Evolutionary conservation across 305 asterid genomes (phyloP).

Genomic region (Fraxinus floribunda): DNA sequence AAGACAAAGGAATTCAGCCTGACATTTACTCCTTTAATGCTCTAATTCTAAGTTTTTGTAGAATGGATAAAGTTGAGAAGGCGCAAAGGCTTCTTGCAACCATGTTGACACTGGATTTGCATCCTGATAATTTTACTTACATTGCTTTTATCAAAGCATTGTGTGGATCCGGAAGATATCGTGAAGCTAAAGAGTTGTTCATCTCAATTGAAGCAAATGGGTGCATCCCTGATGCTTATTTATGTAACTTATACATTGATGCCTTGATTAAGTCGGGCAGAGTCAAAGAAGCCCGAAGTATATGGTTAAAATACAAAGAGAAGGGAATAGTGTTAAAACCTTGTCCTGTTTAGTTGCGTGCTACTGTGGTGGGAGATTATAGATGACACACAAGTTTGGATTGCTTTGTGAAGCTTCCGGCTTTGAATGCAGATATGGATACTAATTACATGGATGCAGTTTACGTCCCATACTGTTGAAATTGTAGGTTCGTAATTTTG

Average conservation of each 20-base stretch:
- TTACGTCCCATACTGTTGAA: background rate
- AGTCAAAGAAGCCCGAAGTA: conserved; percentile 55
- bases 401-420: conserved; percentile 16
- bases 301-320: conserved; percentile 48
- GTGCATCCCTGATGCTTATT: conserved; percentile 60
- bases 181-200: conserved; percentile 65
- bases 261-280: conserved; percentile 53
- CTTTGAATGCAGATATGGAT: conserved; percentile 15
- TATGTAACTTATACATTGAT: conserved; percentile 53
- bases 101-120: conserved; percentile 60
- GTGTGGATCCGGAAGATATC: conserved; percentile 60
- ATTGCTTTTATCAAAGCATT: conserved; percentile 62
- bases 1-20: conserved; percentile 54
- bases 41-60: conserved; percentile 61
- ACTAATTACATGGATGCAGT: conserved; percentile 1
- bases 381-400: conserved; percentile 9
- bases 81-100: conserved; percentile 67
- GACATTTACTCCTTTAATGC: conserved; percentile 78
- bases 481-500: conserved; percentile 9
- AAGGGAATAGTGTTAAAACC: conserved; percentile 53
- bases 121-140: conserved; percentile 72
- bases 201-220: conserved; percentile 72
- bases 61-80: conserved; percentile 54
- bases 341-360: conserved; percentile 27
- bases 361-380: conserved; percentile 25